Percentiles rank a stretch among this genome's conserved stretches.
phyloP scores from a whole-genome alignment of 176 grass and related monocot species.

The Guadua angustifolia region DNA sequence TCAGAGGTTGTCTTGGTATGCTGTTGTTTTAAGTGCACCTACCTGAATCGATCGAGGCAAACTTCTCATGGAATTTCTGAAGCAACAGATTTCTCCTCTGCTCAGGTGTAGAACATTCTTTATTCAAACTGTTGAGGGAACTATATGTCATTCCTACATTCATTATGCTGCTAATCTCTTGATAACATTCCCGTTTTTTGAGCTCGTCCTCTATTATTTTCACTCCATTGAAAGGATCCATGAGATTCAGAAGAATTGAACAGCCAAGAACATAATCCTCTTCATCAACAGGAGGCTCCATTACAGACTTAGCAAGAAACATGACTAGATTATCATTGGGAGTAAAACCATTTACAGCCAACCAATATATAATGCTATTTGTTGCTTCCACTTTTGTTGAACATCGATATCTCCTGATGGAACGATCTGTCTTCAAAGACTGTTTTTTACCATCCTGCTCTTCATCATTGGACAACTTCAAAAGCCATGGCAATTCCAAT shows the following conservation, averaged over 20 bases:
- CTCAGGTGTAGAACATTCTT: conserved; percentile 77
- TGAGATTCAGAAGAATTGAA: conserved; percentile 83
- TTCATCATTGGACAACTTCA: conserved; percentile 70
- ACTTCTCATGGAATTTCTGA: conserved; percentile 81
- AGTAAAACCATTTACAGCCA: conserved; percentile 65
- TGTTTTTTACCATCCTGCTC: conserved; percentile 52
- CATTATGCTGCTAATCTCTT: conserved; percentile 91
- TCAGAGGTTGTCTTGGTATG: conserved; percentile 17
- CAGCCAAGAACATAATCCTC: conserved; percentile 72
- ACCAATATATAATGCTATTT: conserved; percentile 72
- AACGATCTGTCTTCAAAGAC: conserved; percentile 44
- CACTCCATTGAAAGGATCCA: conserved; percentile 88
- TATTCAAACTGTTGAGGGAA: conserved; percentile 83
- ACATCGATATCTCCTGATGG: conserved; percentile 52
- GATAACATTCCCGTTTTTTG: conserved; percentile 71
- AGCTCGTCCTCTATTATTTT: conserved; percentile 87
- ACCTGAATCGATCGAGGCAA: conserved; percentile 76
- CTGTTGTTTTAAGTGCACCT: conserved; percentile 40
- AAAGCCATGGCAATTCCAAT: conserved; percentile 82
- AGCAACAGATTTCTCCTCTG: conserved; percentile 87
- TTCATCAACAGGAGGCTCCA: conserved; percentile 73
- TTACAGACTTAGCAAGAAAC: conserved; percentile 73
- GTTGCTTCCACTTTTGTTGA: conserved; percentile 63
- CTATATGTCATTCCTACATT: conserved; percentile 87
- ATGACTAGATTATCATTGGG: conserved; percentile 77